These are phyloP conservation scores for Podospora sp. DNA, from an alignment of 495 filamentous ascomycete genomes.

Conservation along the genomic window DNA sequence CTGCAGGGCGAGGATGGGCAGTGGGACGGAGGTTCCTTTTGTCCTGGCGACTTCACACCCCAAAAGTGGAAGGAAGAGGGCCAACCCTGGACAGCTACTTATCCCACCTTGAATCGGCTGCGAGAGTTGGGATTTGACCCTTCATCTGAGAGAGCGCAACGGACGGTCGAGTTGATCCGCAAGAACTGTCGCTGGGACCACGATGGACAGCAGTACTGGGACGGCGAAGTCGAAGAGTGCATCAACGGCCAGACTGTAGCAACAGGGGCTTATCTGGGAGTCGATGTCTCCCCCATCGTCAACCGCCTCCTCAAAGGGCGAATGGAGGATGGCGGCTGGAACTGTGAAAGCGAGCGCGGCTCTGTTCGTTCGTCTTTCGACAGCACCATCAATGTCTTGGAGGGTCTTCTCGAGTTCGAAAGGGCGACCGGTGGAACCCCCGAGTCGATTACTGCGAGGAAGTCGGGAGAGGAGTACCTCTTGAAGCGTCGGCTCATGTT, in stretches of 20 bases:
- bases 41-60: neutral
- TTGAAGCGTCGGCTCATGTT: neutral
- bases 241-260: slow-evolving; percentile 7
- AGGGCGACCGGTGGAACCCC: neutral
- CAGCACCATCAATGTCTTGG: slow-evolving; percentile 4
- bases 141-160: neutral
- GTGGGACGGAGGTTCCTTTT: slow-evolving; percentile 6
- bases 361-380: slow-evolving; percentile 7
- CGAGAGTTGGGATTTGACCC: slow-evolving; percentile 8
- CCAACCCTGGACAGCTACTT: slow-evolving; percentile 1
- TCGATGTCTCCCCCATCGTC: slow-evolving; percentile 2
- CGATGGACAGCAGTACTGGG: slow-evolving; percentile 4
- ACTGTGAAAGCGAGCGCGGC: slow-evolving; percentile 2
- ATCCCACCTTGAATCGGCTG: neutral
- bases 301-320: neutral
- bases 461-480: slow-evolving; percentile 13
- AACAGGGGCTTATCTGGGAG: slow-evolving; percentile 1
- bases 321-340: slow-evolving; percentile 3
- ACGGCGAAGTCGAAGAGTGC: slow-evolving; percentile 11
- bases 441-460: neutral
- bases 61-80: neutral
- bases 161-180: neutral
- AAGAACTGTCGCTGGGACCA: slow-evolving; percentile 10
- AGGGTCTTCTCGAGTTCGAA: slow-evolving; percentile 4
- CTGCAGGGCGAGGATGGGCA: slow-evolving; percentile 4